These are phyloP conservation scores for Tricholoma sp. DNA, from an alignment of 768 basidiomycete species.

Conservation along the genomic window DNA sequence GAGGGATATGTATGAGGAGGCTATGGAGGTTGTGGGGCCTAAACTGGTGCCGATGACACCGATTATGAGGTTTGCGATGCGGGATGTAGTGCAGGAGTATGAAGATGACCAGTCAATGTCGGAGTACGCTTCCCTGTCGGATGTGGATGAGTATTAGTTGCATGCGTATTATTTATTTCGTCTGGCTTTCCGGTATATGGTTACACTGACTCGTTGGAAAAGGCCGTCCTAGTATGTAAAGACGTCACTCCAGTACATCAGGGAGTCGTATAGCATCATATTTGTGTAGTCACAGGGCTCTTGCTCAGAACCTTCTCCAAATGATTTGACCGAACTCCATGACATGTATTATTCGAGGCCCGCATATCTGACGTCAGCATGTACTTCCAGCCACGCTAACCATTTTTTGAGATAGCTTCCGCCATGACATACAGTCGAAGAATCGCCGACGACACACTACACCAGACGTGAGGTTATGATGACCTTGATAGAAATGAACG, in stretches of 20 bases:
- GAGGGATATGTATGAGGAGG: constrained; percentile 43
- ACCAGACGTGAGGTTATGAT: neutral
- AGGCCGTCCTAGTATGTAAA: too few relatives aligned
- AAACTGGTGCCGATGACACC: constrained; percentile 74
- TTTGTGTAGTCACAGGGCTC: too few relatives aligned
- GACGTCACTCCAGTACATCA: too few relatives aligned
- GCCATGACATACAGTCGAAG: constrained; percentile 84
- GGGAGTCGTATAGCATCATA: too few relatives aligned
- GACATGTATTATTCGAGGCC: constrained; percentile 43
- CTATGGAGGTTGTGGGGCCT: constrained; percentile 62
- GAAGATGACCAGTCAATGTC: constrained; percentile 70
- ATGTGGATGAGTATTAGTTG: constrained; percentile 45
- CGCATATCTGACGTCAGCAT: constrained; percentile 88
- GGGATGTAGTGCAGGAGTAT: constrained; percentile 78
- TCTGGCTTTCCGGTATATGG: too few relatives aligned
- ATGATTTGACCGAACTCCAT: too few relatives aligned
- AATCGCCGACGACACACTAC: constrained; percentile 92
- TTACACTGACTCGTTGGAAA: too few relatives aligned
- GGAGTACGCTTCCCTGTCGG: constrained; percentile 75
- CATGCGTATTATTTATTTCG: neutral
- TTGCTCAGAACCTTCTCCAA: too few relatives aligned
- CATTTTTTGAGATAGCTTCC: constrained; percentile 81
- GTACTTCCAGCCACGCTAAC: constrained; percentile 84
- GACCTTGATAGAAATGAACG: constrained; percentile 20
- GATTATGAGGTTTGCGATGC: constrained; percentile 81